These are phyloP conservation scores for Zancudomyces culisetae DNA, from an alignment of 371 early-diverging fungal genomes.

Conservation along the genomic window DNA sequence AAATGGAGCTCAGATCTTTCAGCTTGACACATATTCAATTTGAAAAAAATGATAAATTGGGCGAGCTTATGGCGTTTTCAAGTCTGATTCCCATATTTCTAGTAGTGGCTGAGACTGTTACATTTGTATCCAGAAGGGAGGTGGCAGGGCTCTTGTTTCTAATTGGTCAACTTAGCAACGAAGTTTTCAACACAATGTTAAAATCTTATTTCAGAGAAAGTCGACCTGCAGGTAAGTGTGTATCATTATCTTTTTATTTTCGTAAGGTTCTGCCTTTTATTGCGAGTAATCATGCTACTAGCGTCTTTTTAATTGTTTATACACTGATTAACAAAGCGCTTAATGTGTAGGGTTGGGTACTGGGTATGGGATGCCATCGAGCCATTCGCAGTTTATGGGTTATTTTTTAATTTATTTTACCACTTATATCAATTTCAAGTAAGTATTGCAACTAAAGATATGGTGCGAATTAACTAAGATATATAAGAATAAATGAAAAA, in stretches of 20 bases:
- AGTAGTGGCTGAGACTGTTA: conserved; percentile 56
- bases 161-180: conserved; percentile 62
- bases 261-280: background rate
- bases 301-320: background rate
- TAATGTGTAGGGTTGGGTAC: conserved; percentile 41
- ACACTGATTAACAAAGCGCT: background rate
- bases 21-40: conserved; percentile 21
- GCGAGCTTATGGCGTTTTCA: conserved; percentile 11
- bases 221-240: conserved; percentile 29
- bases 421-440: conserved; percentile 30
- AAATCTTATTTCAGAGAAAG: conserved; percentile 50
- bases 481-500: background rate
- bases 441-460: conserved; percentile 20
- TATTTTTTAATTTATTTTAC: conserved; percentile 49
- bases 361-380: conserved; percentile 90
- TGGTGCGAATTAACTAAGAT: background rate
- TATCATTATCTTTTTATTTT: background rate
- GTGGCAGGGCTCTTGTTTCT: conserved; percentile 47
- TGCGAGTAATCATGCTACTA: background rate
- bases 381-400: conserved; percentile 81
- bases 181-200: conserved; percentile 44
- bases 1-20: conserved; percentile 8
- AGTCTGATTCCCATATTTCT: conserved; percentile 45
- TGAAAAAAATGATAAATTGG: conserved; percentile 12
- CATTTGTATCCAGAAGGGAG: conserved; percentile 55